Percentiles rank a stretch among this genome's conserved stretches.
These are phyloP conservation scores for Ganoderma sp. DNA, from an alignment of 1,284 basidiomycete genomes.

Conservation along the genomic window DNA sequence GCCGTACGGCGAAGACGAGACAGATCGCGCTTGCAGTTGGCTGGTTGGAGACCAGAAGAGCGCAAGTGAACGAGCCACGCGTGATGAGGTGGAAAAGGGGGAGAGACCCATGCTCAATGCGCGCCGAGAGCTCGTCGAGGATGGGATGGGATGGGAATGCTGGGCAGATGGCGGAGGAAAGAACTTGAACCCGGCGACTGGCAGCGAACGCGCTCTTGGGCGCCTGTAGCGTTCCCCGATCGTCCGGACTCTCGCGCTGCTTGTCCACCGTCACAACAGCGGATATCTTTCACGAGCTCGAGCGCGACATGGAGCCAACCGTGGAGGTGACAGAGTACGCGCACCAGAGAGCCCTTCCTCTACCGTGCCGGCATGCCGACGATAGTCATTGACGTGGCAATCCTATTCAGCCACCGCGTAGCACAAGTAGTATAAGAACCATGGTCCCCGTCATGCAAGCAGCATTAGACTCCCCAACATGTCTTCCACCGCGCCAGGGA, in stretches of 20 bases:
- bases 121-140: not conserved
- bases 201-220: too few relatives aligned
- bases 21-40: conserved; percentile 44
- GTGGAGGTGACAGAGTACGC: not conserved
- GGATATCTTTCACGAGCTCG: not conserved
- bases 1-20: conserved; percentile 76
- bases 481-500: too few relatives aligned
- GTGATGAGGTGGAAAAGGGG: not conserved
- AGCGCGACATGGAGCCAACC: not conserved
- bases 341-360: not conserved
- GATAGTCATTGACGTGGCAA: too few relatives aligned
- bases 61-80: not conserved
- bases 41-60: not conserved
- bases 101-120: not conserved
- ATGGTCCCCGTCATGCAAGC: too few relatives aligned
- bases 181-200: not conserved
- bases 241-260: too few relatives aligned
- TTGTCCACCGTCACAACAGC: not conserved
- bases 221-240: too few relatives aligned
- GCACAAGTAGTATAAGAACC: too few relatives aligned
- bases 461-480: too few relatives aligned
- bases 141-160: not conserved
- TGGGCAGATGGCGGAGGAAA: not conserved
- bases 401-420: too few relatives aligned
- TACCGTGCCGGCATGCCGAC: too few relatives aligned